These are phyloP conservation scores for Kitagawia praeruptora DNA, from an alignment of 129 eudicot genomes.

Conservation along the genomic window DNA sequence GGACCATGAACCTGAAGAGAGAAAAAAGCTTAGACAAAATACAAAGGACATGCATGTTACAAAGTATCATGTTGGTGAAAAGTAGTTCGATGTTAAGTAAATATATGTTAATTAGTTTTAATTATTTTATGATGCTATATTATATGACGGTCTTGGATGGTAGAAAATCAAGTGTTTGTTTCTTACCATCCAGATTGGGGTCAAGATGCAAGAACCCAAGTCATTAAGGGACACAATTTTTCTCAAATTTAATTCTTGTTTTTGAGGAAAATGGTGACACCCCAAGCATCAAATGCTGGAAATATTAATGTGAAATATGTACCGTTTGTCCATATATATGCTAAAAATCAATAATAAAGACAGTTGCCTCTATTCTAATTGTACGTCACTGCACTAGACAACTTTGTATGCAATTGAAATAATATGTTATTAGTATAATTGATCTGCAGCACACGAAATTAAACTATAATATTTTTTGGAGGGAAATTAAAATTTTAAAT, in stretches of 20 bases:
- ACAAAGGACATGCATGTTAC: slow-evolving; percentile 18
- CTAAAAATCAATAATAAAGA: background rate
- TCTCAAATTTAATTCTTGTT: background rate
- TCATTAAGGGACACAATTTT: background rate
- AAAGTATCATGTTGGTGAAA: slow-evolving; percentile 35
- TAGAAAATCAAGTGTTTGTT: slow-evolving; percentile 17
- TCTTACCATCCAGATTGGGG: slow-evolving; percentile 26
- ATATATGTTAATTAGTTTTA: slow-evolving; percentile 9
- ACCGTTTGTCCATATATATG: background rate
- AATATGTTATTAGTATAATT: too few species aligned
- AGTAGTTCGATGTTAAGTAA: background rate
- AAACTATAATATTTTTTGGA: too few species aligned
- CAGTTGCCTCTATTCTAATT: too few species aligned
- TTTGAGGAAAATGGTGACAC: background rate
- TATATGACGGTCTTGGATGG: slow-evolving; percentile 14
- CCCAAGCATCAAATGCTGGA: background rate
- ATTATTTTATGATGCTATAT: slow-evolving; percentile 6
- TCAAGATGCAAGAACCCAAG: background rate
- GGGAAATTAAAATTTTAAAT: too few species aligned
- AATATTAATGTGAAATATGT: background rate
- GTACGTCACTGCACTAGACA: too few species aligned
- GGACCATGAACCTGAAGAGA: background rate
- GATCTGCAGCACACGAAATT: too few species aligned
- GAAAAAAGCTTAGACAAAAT: background rate
- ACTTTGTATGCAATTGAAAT: too few species aligned